Conservation (phyloP, 371 early-diverging fungal species). For the Haplosporangium sp. region DNA sequence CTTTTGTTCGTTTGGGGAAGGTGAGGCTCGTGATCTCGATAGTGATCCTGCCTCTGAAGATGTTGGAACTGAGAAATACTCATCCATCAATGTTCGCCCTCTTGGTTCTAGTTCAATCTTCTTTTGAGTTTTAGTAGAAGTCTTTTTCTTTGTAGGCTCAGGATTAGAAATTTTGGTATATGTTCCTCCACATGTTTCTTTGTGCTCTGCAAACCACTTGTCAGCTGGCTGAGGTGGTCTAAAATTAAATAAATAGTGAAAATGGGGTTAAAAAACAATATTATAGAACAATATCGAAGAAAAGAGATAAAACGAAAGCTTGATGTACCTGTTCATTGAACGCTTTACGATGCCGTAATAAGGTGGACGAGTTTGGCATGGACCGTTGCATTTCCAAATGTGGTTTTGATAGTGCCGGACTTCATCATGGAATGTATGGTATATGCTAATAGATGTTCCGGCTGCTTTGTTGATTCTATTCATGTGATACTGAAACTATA, state of each 20-base stretch:
- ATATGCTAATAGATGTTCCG: slow-evolving; percentile 70
- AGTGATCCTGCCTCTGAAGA: background rate
- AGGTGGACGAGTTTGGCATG: slow-evolving; percentile 68
- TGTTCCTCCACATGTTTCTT: slow-evolving; percentile 69
- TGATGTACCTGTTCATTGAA: slow-evolving; percentile 69
- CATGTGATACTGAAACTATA: slow-evolving; percentile 59
- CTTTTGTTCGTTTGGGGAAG: background rate
- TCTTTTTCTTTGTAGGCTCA: slow-evolving; percentile 34
- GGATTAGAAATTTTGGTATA: slow-evolving; percentile 70
- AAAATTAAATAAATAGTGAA: background rate
- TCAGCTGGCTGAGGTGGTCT: slow-evolving; percentile 77
- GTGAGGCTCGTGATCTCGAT: slow-evolving; percentile 1
- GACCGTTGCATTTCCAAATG: slow-evolving; percentile 75
- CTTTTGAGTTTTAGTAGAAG: slow-evolving; percentile 13
- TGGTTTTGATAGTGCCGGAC: slow-evolving; percentile 72
- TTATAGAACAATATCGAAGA: background rate
- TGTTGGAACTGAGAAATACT: slow-evolving; percentile 22
- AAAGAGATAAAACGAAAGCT: background rate
- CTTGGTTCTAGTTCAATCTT: background rate
- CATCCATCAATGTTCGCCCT: slow-evolving; percentile 30
- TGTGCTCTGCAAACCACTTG: slow-evolving; percentile 70
- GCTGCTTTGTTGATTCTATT: slow-evolving; percentile 65
- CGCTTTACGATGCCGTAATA: slow-evolving; percentile 72
- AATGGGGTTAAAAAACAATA: background rate
- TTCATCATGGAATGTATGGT: slow-evolving; percentile 74